Percentiles rank a stretch among this genome's conserved stretches.
These are phyloP conservation scores for Oryza nivara DNA, from an alignment of 176 grass and related monocot genomes.

Conservation along the genomic window DNA sequence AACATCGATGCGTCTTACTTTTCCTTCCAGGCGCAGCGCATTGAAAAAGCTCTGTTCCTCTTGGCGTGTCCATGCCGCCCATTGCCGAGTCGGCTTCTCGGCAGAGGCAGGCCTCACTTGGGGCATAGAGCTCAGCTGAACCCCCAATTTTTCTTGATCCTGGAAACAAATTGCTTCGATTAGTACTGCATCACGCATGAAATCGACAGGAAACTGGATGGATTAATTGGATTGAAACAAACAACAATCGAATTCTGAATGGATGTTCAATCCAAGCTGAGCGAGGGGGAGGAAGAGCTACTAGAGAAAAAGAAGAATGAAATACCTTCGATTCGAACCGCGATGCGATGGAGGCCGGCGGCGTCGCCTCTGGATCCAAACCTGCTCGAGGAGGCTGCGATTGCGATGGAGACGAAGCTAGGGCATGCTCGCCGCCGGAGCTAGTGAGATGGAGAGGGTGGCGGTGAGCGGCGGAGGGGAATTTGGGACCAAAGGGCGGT, in stretches of 20 bases:
- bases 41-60: constrained; percentile 98
- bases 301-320: neutral
- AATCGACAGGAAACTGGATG: neutral
- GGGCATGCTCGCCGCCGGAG: neutral
- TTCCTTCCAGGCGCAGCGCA: constrained; percentile 96
- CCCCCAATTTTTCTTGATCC: neutral
- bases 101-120: neutral
- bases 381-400: no score
- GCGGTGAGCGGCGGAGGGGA: neutral
- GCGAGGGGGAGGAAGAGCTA: neutral
- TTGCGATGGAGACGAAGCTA: no score
- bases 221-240: neutral
- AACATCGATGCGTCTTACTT: constrained; percentile 61
- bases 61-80: constrained; percentile 96
- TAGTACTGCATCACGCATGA: neutral
- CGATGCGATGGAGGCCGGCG: no score
- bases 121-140: neutral
- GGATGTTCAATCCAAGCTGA: neutral
- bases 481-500: neutral
- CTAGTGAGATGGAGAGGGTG: neutral
- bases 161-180: neutral
- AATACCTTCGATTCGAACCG: neutral
- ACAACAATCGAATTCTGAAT: neutral
- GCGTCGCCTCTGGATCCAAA: no score
- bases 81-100: constrained; percentile 52